Base-by-base conservation (phyloP, 345 rosid genomes). In the Excoecaria agallocha region DNA sequence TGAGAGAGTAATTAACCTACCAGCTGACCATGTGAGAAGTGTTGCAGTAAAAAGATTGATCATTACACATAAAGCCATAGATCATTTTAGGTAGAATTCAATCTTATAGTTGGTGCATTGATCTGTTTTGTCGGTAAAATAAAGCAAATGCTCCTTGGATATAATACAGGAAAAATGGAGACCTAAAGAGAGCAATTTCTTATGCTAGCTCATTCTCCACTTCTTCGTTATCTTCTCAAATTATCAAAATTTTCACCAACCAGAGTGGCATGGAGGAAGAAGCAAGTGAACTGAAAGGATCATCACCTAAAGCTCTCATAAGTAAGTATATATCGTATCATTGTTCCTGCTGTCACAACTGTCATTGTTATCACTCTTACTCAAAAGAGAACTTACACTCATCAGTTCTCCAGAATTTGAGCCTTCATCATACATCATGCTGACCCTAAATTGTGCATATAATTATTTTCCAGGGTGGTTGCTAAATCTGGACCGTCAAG, bases 221-320 rank as follows among this genome's bases (percentile, higher is more conserved):
- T 74, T 86, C 89, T 35, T 55, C 15, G 24, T 68, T 86, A 54
- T 74, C 70, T 69, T 74, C 81, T 39, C 85, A 78, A 69, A 79
- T 86, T 75, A 74, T 78, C 37, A 82, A 79, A 76, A 70, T 76
- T 77, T 58, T 75, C 16, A 52, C 78, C 37, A 74, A 74, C 80
- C 81, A 68, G 77, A 70, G 76, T 67, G 78, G 83, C 54, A 35
- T 51, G 30, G 85, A 77, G 51, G 85, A 82, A 17, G 79, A 77
- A 70, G 78, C 80, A 17, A 70, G 66, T 56, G 20, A 59, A 72
- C 71, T 78, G 30, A 46, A 37, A 9, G 82, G 76, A 72, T 84
- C 86, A 48, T 85, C 89, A 7, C 88, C 92, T 63, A 85, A 65
- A 78, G 82, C 86, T 69, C 84, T 88, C 46, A 68, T 83, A 66